Evolutionary conservation across 2,329 filamentous ascomycete species (phyloP).

Genomic region (Cytospora mali): DNA sequence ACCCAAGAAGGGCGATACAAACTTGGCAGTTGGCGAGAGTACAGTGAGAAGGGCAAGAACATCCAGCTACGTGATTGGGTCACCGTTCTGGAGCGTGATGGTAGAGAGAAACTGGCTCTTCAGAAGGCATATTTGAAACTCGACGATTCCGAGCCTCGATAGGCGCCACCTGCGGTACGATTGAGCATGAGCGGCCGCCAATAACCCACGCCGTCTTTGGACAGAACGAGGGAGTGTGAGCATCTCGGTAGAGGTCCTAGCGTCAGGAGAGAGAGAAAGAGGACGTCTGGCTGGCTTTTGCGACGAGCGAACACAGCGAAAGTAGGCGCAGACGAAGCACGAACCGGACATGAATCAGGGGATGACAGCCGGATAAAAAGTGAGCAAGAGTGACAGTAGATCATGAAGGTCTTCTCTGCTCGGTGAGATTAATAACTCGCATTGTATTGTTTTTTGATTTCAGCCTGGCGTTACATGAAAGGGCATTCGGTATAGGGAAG

Average conservation of each 20-base stretch:
- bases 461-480: constrained; percentile 28
- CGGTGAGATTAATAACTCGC: constrained; percentile 25
- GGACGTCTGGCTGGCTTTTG: neutral
- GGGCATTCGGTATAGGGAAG: constrained; percentile 26
- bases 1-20: constrained; percentile 63
- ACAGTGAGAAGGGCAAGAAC: constrained; percentile 72
- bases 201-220: neutral
- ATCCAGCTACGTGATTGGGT: constrained; percentile 87
- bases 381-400: neutral
- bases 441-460: constrained; percentile 27
- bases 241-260: neutral
- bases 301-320: neutral
- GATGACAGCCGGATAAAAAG: neutral
- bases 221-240: neutral
- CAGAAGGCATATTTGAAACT: constrained; percentile 59
- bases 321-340: neutral
- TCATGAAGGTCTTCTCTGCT: constrained; percentile 7
- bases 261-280: neutral
- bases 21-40: constrained; percentile 77
- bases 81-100: constrained; percentile 76
- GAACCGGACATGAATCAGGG: neutral
- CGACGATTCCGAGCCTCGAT: constrained; percentile 52
- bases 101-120: constrained; percentile 64
- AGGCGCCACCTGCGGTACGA: constrained; percentile 19
- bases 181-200: neutral